Evolutionary conservation across 2,329 filamentous ascomycete species (phyloP).

Genomic region (Neoscytalidium dimidiatum): DNA sequence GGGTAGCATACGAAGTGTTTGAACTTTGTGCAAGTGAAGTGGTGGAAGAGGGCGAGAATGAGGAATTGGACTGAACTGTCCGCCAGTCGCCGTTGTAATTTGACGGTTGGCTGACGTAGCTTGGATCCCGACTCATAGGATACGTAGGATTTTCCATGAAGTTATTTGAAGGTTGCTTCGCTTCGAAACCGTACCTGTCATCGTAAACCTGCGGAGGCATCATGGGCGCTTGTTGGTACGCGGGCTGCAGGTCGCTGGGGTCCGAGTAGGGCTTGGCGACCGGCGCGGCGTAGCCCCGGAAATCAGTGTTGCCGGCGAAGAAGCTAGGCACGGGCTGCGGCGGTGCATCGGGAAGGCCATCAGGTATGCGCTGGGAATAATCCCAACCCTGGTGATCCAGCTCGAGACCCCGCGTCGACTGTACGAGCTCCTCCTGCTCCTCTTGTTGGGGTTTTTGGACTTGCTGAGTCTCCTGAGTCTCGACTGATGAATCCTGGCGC

Average conservation of each 20-base stretch:
- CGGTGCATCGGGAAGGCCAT: constrained; percentile 4
- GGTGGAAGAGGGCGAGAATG: constrained; percentile 11
- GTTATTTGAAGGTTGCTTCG: constrained; percentile 6
- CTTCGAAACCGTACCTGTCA: constrained; percentile 9
- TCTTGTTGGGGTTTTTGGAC: background rate
- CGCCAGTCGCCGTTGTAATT: constrained; percentile 17
- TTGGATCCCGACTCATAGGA: constrained; percentile 16
- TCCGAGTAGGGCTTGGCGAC: background rate
- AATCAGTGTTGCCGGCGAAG: background rate
- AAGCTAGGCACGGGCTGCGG: background rate
- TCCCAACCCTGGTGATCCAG: constrained; percentile 11
- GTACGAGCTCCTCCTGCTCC: constrained; percentile 8
- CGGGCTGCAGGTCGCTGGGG: constrained; percentile 1
- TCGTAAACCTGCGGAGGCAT: constrained; percentile 15
- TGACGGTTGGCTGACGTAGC: constrained; percentile 15
- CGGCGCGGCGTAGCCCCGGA: background rate
- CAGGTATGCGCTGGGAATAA: background rate
- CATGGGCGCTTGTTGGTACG: constrained; percentile 12
- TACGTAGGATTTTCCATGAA: constrained; percentile 12
- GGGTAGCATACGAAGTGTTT: constrained; percentile 7
- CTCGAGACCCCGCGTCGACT: constrained; percentile 8
- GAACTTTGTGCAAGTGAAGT: constrained; percentile 16
- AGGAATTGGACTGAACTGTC: constrained; percentile 10
- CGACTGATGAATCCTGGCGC: constrained; percentile 7
- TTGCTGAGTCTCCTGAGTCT: constrained; percentile 8